These are phyloP conservation scores for Calonectria pteridis DNA, from an alignment of 2,329 filamentous ascomycete genomes.

Conservation along the genomic window DNA sequence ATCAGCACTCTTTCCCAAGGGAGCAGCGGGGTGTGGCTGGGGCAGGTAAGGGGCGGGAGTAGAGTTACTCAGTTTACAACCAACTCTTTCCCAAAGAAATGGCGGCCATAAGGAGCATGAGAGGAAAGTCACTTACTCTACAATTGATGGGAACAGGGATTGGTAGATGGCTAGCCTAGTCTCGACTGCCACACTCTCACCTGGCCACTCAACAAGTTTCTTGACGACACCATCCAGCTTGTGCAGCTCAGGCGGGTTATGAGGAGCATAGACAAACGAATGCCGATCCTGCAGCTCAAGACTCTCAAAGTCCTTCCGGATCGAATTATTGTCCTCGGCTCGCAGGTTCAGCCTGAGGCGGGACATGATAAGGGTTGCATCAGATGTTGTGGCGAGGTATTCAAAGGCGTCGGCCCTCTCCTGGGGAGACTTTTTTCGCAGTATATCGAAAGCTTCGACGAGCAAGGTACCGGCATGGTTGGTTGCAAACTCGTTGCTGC, in stretches of 20 bases:
- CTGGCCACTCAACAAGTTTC: not conserved
- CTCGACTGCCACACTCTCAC: not conserved
- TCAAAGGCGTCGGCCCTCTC: not conserved
- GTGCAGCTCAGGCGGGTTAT: not conserved
- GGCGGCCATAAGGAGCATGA: not conserved
- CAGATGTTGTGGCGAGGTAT: not conserved
- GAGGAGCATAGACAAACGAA: not conserved
- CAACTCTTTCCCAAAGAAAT: no score
- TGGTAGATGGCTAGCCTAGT: not conserved
- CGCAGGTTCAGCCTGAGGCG: not conserved
- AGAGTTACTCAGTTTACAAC: no score
- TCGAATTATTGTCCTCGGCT: not conserved
- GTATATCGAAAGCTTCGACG: not conserved
- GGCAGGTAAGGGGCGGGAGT: no score
- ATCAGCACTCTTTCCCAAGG: not conserved
- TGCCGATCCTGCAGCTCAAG: constrained; percentile 5
- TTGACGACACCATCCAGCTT: not conserved
- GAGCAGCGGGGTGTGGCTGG: no score
- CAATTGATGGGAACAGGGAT: not conserved
- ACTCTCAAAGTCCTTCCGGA: not conserved
- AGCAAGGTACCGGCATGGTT: not conserved
- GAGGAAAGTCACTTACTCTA: not conserved
- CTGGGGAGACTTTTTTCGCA: not conserved
- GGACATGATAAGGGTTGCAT: not conserved
- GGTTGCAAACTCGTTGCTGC: not conserved